phyloP scores from a whole-genome alignment of 805 yeast species.

The Ogataea ganodermae region DNA sequence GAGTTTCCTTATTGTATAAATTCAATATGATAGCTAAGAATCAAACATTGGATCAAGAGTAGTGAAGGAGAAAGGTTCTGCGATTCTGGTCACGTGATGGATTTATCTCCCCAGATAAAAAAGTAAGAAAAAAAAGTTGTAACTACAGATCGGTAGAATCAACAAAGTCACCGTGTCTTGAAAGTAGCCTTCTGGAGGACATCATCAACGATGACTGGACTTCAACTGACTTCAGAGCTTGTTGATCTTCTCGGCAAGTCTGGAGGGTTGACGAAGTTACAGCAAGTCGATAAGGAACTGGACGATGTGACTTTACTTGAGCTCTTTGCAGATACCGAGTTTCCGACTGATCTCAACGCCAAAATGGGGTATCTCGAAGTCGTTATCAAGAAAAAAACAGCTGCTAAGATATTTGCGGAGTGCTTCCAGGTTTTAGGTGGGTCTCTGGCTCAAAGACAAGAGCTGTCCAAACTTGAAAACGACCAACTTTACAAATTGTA shows the following conservation, averaged over 20 bases:
- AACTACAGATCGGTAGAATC: no score
- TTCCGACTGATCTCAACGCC: conserved; percentile 9
- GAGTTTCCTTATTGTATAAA: not conserved
- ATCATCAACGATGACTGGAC: conserved; percentile 2
- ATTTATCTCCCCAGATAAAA: no score
- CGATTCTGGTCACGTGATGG: no score
- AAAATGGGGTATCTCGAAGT: conserved; percentile 17
- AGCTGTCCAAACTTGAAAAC: not conserved
- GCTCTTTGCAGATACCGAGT: conserved; percentile 33
- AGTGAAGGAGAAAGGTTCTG: no score
- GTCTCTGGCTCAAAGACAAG: not conserved
- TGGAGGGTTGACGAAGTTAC: not conserved
- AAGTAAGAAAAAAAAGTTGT: no score
- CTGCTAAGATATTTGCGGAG: conserved; percentile 23
- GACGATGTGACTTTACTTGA: conserved; percentile 28
- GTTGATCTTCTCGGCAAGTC: conserved; percentile 4
- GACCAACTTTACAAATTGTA: conserved; percentile 6
- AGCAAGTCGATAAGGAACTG: conserved; percentile 5
- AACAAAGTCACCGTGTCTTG: not conserved
- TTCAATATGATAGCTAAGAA: no score
- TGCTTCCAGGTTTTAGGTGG: conserved; percentile 9
- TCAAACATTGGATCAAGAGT: no score
- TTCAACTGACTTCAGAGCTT: conserved; percentile 1
- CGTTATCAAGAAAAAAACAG: conserved; percentile 14
- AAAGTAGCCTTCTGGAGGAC: no score